Conservation (phyloP, 2,329 filamentous ascomycete genomes). For the Drechslerella coelobrocha region DNA sequence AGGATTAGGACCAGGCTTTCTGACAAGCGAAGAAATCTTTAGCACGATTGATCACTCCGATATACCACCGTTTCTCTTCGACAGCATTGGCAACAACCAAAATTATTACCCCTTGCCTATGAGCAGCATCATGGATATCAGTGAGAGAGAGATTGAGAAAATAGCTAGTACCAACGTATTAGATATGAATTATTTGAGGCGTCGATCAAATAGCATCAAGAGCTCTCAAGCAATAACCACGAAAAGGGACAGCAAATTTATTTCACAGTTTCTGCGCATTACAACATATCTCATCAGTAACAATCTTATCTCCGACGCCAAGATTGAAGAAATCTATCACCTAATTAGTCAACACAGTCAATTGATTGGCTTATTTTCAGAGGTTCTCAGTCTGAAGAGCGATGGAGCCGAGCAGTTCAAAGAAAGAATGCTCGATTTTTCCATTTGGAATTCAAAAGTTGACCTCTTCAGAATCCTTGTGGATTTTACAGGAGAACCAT, state of each 20-base stretch:
- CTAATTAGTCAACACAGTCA: not conserved
- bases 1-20: too few relatives aligned
- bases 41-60: too few relatives aligned
- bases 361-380: not conserved
- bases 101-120: too few relatives aligned
- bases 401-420: slow-evolving; percentile 9
- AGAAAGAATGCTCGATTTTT: not conserved
- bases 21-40: too few relatives aligned
- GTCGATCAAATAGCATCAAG: not conserved
- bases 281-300: slow-evolving; percentile 14
- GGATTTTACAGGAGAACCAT: too few relatives aligned
- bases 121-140: too few relatives aligned
- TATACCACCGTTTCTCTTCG: too few relatives aligned
- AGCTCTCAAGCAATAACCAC: not conserved
- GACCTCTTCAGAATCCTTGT: slow-evolving; percentile 1
- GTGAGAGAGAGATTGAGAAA: too few relatives aligned
- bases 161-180: not conserved
- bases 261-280: not conserved
- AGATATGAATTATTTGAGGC: not conserved
- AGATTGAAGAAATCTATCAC: slow-evolving; percentile 3
- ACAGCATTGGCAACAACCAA: too few relatives aligned
- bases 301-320: not conserved
- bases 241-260: not conserved
- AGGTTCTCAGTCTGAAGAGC: not conserved
- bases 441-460: not conserved